A percentile compares a stretch with the other conserved stretches of the same genome.
Conservation (phyloP, 768 basidiomycete species). For the Lyophyllum decastes region DNA sequence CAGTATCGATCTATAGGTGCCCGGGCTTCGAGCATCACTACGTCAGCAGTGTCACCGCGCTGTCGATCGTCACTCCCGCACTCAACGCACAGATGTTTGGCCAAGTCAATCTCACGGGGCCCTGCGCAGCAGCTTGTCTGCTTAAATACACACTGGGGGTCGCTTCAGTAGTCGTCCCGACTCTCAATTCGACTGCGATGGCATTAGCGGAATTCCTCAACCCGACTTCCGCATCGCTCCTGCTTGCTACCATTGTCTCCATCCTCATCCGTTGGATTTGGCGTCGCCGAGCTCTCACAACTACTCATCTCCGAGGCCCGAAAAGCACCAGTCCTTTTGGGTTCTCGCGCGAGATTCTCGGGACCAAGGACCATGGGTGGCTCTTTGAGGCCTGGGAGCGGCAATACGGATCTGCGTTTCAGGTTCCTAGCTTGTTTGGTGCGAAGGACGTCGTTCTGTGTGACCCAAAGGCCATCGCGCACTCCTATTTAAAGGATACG, state of each 20-base stretch:
- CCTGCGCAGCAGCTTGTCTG: background rate
- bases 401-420: conserved; percentile 25
- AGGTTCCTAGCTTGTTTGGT: conserved; percentile 19
- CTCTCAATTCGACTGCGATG: background rate
- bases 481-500: conserved; percentile 28
- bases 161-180: no score
- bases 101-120: background rate
- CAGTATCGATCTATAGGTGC: background rate
- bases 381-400: conserved; percentile 25
- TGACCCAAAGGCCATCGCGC: conserved; percentile 26
- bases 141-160: no score
- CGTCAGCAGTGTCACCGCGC: background rate
- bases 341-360: conserved; percentile 6
- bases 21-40: background rate
- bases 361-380: conserved; percentile 12
- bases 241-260: background rate
- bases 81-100: background rate
- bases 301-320: conserved; percentile 4
- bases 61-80: background rate
- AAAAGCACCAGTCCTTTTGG: conserved; percentile 12
- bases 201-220: background rate
- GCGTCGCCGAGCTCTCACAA: background rate
- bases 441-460: conserved; percentile 22
- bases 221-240: background rate
- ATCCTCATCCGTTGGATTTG: background rate